Evolutionary conservation across 2,329 filamentous ascomycete species (phyloP).

Genomic region (Penicillium sp.): DNA sequence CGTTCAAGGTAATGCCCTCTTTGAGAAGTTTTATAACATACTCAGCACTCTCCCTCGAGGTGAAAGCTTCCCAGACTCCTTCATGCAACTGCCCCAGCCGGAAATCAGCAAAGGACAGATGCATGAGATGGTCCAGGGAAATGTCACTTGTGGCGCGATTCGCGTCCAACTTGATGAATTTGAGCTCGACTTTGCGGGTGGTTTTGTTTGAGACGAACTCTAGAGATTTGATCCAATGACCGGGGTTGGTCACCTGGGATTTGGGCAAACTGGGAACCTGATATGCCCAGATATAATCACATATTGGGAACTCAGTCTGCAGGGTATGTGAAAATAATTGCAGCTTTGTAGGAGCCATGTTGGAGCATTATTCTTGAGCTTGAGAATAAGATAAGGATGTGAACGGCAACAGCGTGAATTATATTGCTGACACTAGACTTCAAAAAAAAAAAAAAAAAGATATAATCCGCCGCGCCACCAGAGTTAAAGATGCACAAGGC

Average conservation of each 20-base stretch:
- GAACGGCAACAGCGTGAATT: too few species aligned
- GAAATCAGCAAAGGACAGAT: background rate
- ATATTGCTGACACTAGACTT: too few species aligned
- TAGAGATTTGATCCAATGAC: background rate
- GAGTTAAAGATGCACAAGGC: too few species aligned
- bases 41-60: background rate
- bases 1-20: background rate
- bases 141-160: background rate
- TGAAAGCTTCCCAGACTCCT: background rate
- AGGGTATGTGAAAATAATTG: background rate
- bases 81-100: background rate
- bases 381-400: too few species aligned
- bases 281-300: background rate
- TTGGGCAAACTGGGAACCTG: background rate
- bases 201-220: background rate
- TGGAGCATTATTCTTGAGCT: background rate
- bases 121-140: background rate
- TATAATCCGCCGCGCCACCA: too few species aligned
- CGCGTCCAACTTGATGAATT: background rate
- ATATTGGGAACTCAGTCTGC: background rate
- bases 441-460: too few species aligned
- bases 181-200: background rate
- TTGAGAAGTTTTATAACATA: constrained; percentile 5
- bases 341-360: background rate
- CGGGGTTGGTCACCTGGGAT: background rate